Percentiles rank a stretch among this genome's conserved stretches.
These are phyloP conservation scores for Rhipidocladum racemiflorum DNA, from an alignment of 176 grass and related monocot genomes.

Conservation along the genomic window DNA sequence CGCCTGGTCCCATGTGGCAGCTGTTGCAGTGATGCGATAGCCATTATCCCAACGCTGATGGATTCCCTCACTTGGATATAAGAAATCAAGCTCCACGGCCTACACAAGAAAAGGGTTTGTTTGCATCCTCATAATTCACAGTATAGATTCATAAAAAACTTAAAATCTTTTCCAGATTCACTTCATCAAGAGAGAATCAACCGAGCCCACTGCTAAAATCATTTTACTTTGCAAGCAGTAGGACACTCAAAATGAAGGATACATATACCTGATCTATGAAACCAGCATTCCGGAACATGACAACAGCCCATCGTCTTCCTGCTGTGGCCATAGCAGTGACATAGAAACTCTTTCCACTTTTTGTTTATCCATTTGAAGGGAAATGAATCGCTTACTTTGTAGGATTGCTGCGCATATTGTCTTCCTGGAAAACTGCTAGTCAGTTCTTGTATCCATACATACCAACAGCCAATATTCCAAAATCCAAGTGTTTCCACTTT, in stretches of 20 bases:
- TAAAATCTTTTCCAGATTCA: background rate
- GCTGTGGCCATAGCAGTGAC: constrained; percentile 95
- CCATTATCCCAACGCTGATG: constrained; percentile 89
- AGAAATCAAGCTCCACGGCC: constrained; percentile 98
- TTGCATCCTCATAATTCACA: background rate
- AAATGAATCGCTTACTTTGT: constrained; percentile 96
- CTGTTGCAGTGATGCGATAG: constrained; percentile 86
- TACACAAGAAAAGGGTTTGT: constrained; percentile 26
- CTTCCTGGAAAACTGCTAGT: constrained; percentile 61
- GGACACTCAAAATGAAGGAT: constrained; percentile 8
- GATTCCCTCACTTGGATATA: constrained; percentile 94
- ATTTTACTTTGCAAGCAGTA: constrained; percentile 2
- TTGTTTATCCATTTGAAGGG: constrained; percentile 99
- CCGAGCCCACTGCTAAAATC: background rate
- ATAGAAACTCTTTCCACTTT: constrained; percentile 97
- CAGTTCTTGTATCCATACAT: constrained; percentile 35
- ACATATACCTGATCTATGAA: constrained; percentile 75
- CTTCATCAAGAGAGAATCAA: background rate
- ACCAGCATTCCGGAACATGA: constrained; percentile 94
- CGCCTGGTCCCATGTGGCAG: constrained; percentile 85
- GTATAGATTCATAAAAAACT: background rate
- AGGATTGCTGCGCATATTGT: constrained; percentile 86
- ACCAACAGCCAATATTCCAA: constrained; percentile 10
- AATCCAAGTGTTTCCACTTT: constrained; percentile 5
- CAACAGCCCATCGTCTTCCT: constrained; percentile 82